Base-by-base conservation (phyloP, 768 basidiomycete species). In the Asterophora parasitica region DNA sequence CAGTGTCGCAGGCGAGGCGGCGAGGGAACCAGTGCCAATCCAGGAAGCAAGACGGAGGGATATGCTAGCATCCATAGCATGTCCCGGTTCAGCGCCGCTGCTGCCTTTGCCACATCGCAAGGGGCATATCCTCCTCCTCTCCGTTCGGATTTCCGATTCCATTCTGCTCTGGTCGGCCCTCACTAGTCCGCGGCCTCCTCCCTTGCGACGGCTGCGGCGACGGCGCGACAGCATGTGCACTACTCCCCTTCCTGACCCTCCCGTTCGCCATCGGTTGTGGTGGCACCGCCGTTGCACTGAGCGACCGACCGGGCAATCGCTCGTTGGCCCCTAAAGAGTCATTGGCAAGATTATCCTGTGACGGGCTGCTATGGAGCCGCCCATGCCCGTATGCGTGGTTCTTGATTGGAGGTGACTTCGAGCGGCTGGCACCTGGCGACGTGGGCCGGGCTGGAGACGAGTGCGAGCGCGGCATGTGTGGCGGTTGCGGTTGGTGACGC, bases 41-140 rank as follows among this genome's bases (percentile, higher is more conserved):
- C 40, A 38, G 26, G 35, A 46, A 39, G 16, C 34, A 45, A 38
- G 27, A 44, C 33, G 42, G n/a, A 30, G 35, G 45, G 38, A 26
- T 35, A 45, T 34, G 28, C 44, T 35, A 45, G 31, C 31, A 45
- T 45, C 36, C 19, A 46, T 44, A 36, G 54, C 27, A 36, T 35
- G 33, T 45, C 42, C 6, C 28, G 12, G 9, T 61, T 73, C 65
- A 80, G 61, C 74, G 73, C 59, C 81, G 73, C 56, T 78, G 82
- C 60, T 83, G 86, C 59, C 85, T 85, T 63, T 89, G 86, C 74
- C 81, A 89, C 47, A 88, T 64, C 15, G 89, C 87, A 40, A 92
- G 70, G 15, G 88, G 88, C 32, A 88, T 68, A 59, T 91, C 88
- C 60, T 91, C 88, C 58, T 90, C 88, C 59, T 88, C 85, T 20